Base-by-base conservation (phyloP, 2,329 filamentous ascomycete genomes). In the Eutypella sp. region DNA sequence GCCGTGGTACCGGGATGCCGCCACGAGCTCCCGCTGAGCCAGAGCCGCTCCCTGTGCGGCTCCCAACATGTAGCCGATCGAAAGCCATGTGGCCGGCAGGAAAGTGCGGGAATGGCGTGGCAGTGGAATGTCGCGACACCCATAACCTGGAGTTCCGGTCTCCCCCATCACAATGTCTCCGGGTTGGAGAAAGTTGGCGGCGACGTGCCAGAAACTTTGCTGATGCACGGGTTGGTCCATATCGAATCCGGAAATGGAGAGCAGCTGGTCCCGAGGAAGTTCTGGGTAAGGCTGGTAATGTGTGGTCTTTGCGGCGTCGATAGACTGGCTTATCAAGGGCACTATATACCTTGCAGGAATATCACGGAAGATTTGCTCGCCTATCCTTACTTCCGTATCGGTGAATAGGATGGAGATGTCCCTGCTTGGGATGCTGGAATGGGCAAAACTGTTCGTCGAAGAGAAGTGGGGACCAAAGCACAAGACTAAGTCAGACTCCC, bases 11-110 rank as follows among this genome's bases (percentile, higher is more conserved):
- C 58, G 57, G 23, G 67, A 18, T 5, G 53, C 50, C 3, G 41
- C 41, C 6, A 63, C 56, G 3, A 73, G 57, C 46, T 82, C 78
- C 18, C 63, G 61, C 3, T 75, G 69, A 0, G 82, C 83, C 0
- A 81, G 63, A 0, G 75, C 72, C 0, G 75, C 75, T 3, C 79
- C 79, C 19, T 77, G 70, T 3, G 75, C 72, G 1, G 75, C 79
- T 1, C 76, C 75, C 0, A 84, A 70, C 63, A 79, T 82, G 62
- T 80, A 81, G 0, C 78, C 78, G 45, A 82, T 81, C 0, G 76
- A 81, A 2, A 79, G 67, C 75, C 77, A 83, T 24, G 77, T 80
- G 0, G 74, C 72, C 7, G 64, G 73, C 6, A 68, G 70, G 50
- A 82, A 73, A 20, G 74, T 64, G 3, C 65, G 66, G 2, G 69